Evolutionary conservation across 345 rosid genomes (phyloP).

Genomic region (Brassica napus): DNA sequence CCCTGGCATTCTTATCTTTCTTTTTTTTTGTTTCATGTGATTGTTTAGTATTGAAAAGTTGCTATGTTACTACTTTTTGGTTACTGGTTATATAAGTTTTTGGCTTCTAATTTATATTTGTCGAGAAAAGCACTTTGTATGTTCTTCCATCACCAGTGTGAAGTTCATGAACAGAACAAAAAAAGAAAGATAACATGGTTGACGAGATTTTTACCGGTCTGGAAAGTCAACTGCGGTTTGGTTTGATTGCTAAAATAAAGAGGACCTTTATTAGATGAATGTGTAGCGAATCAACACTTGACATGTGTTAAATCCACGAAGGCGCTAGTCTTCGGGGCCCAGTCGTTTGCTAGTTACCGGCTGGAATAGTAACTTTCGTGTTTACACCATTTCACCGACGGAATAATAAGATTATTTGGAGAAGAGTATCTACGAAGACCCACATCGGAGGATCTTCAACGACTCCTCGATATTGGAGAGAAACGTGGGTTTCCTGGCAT

Average conservation of each 20-base stretch:
- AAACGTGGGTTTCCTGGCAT: too few species aligned
- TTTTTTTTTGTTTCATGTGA: neutral
- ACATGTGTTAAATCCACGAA: slow-evolving; percentile 37
- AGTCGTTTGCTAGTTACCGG: too few species aligned
- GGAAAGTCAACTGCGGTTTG: slow-evolving; percentile 19
- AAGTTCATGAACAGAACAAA: neutral
- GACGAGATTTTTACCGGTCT: neutral
- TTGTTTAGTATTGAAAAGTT: neutral
- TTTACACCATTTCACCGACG: too few species aligned
- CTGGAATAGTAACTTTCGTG: too few species aligned
- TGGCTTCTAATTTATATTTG: neutral
- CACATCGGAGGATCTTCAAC: too few species aligned
- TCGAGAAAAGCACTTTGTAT: neutral
- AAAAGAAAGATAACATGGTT: neutral
- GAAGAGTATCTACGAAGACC: too few species aligned
- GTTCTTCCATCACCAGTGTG: neutral
- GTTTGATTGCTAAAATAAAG: neutral
- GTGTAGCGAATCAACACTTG: neutral
- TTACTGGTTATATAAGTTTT: neutral
- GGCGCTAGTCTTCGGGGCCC: neutral
- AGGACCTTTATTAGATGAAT: neutral
- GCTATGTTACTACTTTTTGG: neutral
- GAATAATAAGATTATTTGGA: too few species aligned
- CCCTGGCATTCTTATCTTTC: neutral
- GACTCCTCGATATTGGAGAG: too few species aligned